Percentiles rank a stretch among this genome's conserved stretches.
Conservation (phyloP, 495 filamentous ascomycete genomes). For the Xylaria venustula region DNA sequence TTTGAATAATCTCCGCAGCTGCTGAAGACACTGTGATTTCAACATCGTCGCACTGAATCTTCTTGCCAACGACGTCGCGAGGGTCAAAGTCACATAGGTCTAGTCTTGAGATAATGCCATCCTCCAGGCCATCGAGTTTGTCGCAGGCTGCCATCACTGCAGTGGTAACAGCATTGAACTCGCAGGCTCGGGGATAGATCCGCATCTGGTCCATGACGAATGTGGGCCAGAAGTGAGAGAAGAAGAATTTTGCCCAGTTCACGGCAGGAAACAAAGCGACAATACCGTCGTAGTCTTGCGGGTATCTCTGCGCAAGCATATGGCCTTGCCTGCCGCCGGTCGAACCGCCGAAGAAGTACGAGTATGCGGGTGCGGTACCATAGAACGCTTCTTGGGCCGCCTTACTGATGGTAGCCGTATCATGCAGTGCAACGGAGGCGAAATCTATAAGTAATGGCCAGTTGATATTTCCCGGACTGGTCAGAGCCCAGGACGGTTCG, state of each 20-base stretch:
- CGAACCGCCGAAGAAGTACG: slow-evolving; percentile 39
- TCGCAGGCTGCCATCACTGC: slow-evolving; percentile 33
- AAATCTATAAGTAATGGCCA: slow-evolving; percentile 39
- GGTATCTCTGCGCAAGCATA: slow-evolving; percentile 38
- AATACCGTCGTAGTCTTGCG: slow-evolving; percentile 34
- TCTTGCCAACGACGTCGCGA: slow-evolving; percentile 14
- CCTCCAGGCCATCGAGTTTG: slow-evolving; percentile 29
- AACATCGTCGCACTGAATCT: slow-evolving; percentile 14
- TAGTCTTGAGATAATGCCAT: slow-evolving; percentile 22
- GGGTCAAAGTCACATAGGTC: slow-evolving; percentile 23
- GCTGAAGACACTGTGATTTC: background rate
- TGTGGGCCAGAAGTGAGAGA: slow-evolving; percentile 15
- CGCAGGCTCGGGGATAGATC: slow-evolving; percentile 19
- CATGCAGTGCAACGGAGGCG: slow-evolving; percentile 27
- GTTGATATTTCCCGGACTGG: slow-evolving; percentile 42
- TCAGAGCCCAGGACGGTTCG: slow-evolving; percentile 38
- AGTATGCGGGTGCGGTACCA: slow-evolving; percentile 26
- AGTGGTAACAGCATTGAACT: slow-evolving; percentile 26
- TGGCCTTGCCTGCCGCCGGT: slow-evolving; percentile 37
- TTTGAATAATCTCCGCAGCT: slow-evolving; percentile 2
- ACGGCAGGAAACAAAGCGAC: slow-evolving; percentile 32
- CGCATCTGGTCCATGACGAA: slow-evolving; percentile 19
- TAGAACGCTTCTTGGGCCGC: slow-evolving; percentile 27
- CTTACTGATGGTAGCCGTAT: slow-evolving; percentile 21
- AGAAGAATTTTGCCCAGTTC: slow-evolving; percentile 21